Conservation (phyloP, 2,329 filamentous ascomycete genomes). For the Fusarium newnesense region DNA sequence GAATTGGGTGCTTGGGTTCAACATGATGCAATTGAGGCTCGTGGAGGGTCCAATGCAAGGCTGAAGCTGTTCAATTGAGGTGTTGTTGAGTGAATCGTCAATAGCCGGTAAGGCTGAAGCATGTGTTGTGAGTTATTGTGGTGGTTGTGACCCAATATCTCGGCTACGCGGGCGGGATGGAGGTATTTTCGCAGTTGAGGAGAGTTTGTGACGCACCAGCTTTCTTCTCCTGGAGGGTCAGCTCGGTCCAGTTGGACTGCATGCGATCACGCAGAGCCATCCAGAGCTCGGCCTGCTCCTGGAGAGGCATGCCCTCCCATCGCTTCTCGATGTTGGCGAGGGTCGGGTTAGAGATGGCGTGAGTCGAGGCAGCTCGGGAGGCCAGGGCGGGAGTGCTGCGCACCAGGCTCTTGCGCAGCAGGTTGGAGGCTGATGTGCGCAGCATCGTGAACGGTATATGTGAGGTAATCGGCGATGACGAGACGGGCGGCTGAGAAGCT, state of each 20-base stretch:
- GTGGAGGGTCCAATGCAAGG: slow-evolving; percentile 28
- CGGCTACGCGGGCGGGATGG: slow-evolving; percentile 42
- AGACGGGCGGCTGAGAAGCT: slow-evolving; percentile 27
- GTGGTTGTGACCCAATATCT: slow-evolving; percentile 25
- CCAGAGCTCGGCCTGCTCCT: slow-evolving; percentile 99
- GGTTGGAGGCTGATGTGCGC: slow-evolving; percentile 63
- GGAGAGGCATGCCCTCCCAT: slow-evolving; percentile 97
- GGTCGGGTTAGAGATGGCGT: slow-evolving; percentile 97
- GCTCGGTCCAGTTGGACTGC: slow-evolving; percentile 96
- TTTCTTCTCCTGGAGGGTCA: slow-evolving; percentile 98
- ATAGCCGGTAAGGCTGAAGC: slow-evolving; percentile 12
- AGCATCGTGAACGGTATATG: slow-evolving; percentile 57
- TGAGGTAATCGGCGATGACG: slow-evolving; percentile 27
- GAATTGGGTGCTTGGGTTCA: slow-evolving; percentile 36
- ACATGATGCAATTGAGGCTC: slow-evolving; percentile 44
- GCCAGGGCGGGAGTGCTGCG: slow-evolving; percentile 59
- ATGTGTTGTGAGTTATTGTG: slow-evolving; percentile 7
- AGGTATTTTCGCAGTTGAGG: slow-evolving; percentile 49
- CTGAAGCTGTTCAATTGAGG: slow-evolving; percentile 28
- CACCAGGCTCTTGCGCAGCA: slow-evolving; percentile 62
- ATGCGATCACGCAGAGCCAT: slow-evolving; percentile 98
- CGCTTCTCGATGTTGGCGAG: slow-evolving; percentile 99
- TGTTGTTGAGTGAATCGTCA: slow-evolving; percentile 32
- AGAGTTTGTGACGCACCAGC: slow-evolving; percentile 77
- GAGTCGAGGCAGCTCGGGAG: slow-evolving; percentile 72